Conservation (phyloP, 148 eudicot genomes). For the Linanthus parryae region DNA sequence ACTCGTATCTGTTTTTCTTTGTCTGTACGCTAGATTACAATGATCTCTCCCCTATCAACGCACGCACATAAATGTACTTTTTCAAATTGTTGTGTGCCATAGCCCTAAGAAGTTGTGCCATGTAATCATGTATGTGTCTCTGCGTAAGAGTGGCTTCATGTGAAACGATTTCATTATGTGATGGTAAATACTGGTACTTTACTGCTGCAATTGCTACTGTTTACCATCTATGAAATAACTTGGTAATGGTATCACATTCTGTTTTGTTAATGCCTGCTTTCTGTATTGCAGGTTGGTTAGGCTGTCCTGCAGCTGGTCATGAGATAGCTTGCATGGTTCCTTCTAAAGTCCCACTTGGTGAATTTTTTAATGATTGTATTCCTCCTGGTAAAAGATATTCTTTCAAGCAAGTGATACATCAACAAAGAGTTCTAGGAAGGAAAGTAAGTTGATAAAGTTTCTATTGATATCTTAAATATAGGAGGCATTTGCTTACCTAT, state of each 20-base stretch:
- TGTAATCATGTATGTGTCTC: not conserved
- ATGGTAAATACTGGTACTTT: not conserved
- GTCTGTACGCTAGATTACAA: too few species aligned
- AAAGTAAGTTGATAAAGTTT: conserved; percentile 36
- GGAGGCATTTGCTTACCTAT: not conserved
- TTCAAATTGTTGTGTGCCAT: too few species aligned
- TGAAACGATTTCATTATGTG: not conserved
- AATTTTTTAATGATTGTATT: conserved; percentile 51
- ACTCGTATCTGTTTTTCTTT: too few species aligned
- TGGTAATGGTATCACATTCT: not conserved
- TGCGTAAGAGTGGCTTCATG: not conserved
- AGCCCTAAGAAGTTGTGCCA: not conserved
- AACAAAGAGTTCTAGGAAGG: conserved; percentile 56
- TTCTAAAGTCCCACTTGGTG: conserved; percentile 93
- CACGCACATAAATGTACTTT: too few species aligned
- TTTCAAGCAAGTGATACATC: conserved; percentile 69
- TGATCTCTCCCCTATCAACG: too few species aligned
- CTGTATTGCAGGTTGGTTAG: conserved; percentile 78
- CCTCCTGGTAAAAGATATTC: conserved; percentile 90
- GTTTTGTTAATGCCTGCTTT: not conserved
- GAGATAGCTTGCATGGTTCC: conserved; percentile 69
- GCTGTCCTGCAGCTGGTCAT: conserved; percentile 73
- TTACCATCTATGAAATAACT: not conserved
- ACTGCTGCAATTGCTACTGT: not conserved
- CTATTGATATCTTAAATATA: not conserved